A percentile compares a stretch with the other conserved stretches of the same genome.
phyloP scores from a whole-genome alignment of 441 rosid genomes.

The Syzygium malaccense region DNA sequence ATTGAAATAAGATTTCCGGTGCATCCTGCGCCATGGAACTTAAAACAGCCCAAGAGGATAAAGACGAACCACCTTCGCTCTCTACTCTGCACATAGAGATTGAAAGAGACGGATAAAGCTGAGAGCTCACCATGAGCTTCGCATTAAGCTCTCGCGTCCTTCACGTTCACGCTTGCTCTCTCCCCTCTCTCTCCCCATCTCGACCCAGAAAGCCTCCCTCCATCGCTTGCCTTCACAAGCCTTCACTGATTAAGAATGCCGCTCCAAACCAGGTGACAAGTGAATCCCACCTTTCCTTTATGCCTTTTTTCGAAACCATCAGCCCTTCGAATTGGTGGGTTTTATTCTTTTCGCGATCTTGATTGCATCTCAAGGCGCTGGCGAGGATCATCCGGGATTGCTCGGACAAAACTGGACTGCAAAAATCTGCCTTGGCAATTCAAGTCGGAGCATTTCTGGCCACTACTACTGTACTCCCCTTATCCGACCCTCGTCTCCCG shows the following conservation, averaged over 20 bases:
- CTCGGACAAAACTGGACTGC: slow-evolving; percentile 17
- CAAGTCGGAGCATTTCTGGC: slow-evolving; percentile 53
- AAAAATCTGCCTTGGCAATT: slow-evolving; percentile 38
- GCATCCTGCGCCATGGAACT: not conserved
- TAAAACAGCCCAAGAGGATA: not conserved
- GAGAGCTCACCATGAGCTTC: slow-evolving; percentile 28
- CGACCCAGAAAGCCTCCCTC: slow-evolving; percentile 6
- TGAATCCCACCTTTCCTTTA: not conserved
- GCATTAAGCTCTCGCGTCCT: slow-evolving; percentile 21
- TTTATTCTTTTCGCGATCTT: not conserved
- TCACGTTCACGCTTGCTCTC: slow-evolving; percentile 16
- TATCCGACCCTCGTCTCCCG: not conserved
- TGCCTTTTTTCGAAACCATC: not conserved
- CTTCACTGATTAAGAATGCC: not conserved
- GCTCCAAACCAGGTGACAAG: slow-evolving; percentile 12
- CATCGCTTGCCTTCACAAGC: slow-evolving; percentile 19
- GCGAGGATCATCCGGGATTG: slow-evolving; percentile 6
- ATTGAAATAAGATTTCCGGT: not conserved
- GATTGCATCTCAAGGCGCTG: not conserved
- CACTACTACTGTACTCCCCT: slow-evolving; percentile 24
- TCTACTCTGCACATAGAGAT: not conserved
- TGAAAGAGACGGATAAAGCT: not conserved
- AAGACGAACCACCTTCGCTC: not conserved
- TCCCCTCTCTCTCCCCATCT: slow-evolving; percentile 32
- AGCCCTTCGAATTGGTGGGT: not conserved